Base-by-base conservation (phyloP, 768 basidiomycete genomes). In the Sporobolomyces pararoseus region DNA sequence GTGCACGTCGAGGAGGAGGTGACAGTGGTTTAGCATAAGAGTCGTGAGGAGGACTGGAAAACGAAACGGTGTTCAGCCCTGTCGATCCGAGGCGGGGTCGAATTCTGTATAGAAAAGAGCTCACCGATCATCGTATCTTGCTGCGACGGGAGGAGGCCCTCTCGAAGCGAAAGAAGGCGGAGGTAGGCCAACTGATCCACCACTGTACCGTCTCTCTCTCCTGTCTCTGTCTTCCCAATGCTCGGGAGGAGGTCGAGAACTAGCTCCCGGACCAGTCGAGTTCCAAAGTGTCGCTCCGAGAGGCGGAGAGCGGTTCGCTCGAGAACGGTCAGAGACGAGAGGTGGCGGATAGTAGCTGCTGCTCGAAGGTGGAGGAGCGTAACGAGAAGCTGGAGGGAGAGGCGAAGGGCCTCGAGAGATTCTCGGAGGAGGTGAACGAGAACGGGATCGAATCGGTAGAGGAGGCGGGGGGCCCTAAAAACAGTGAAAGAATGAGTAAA, bases 401-500 rank as follows among this genome's bases (percentile, higher is more conserved):
- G 51, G 51, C 7, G 51, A 29, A 29, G 9, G 51, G 13, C 25
- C 13, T 29, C 17, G 7, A 25, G 34, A 32, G 25, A 27, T 9
- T 14, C 53, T 5, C 3, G 29, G 31, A 37, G 53, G 51, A 27
- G 53, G 53, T 16, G 53, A 54, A 54, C 53, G 53, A 35, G 53
- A 54, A 12, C 53, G 53, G 21, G 53, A 54, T 6, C 53, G 53
- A 14, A 34, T 17, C 4, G 53, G 53, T 19, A 14, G 53, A 54
- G 53, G 53, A 34, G n/a, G n/a, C n/a, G n/a, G n/a, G n/a, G 53
- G 53, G n/a, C 53, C 53, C 53, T 54, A 34, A 17, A 42, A 17
- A 9, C 39, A 42, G 17, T 9, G 39, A 17, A 42, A 42, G 39
- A 17, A 42, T 9, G 39, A 42, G 39, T 42, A 42, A 17, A 42